Conservation (phyloP, 2,329 filamentous ascomycete genomes). For the Mollisiaceae sp. region DNA sequence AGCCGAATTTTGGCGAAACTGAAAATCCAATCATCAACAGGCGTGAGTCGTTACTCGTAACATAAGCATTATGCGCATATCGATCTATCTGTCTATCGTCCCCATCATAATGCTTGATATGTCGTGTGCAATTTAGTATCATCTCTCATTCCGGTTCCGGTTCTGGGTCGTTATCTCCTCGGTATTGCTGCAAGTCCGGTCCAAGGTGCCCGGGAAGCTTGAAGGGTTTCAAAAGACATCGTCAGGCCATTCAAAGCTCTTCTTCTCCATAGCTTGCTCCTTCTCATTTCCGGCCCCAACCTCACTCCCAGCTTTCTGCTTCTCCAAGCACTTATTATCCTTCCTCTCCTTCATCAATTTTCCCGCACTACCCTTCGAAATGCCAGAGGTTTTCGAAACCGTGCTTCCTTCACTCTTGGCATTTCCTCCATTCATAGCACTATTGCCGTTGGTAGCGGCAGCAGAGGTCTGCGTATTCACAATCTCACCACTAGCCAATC, state of each 20-base stretch:
- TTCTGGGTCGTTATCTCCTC: not conserved
- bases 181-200: too few species aligned
- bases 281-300: not conserved
- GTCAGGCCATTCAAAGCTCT: constrained; percentile 49
- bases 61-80: not conserved
- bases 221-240: constrained; percentile 46
- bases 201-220: not conserved
- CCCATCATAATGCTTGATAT: constrained; percentile 8
- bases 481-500: constrained; percentile 34
- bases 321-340: constrained; percentile 2
- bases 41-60: constrained; percentile 7
- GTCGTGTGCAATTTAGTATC: constrained; percentile 2
- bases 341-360: constrained; percentile 15
- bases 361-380: not conserved
- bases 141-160: not conserved
- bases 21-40: not conserved
- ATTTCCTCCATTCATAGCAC: not conserved
- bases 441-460: not conserved
- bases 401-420: constrained; percentile 14
- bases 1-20: not conserved
- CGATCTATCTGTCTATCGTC: not conserved
- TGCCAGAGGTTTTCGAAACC: not conserved
- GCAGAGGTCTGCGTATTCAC: constrained; percentile 22
- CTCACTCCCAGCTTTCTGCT: constrained; percentile 2
- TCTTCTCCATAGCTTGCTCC: not conserved